Evolutionary conservation across 129 eudicot species (phyloP), one percentile per base, ranked within the genome.

Genomic region (Chrysanthemum seticuspe): DNA sequence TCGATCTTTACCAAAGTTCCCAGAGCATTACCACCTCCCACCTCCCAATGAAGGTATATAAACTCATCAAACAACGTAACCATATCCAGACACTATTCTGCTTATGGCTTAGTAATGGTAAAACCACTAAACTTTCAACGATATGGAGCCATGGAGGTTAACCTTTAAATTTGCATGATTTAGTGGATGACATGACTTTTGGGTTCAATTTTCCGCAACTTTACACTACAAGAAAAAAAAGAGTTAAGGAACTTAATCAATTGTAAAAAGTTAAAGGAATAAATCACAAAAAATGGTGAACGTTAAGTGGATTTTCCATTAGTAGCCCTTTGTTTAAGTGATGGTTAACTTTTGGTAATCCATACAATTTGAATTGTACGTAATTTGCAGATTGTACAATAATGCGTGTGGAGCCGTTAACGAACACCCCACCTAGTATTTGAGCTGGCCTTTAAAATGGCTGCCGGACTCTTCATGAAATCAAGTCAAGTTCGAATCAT

Each of bases 401-500:
- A 61, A 70, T 86, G 45, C 88, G 97, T 78, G 10, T 71, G 64
- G 97, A 87, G 67, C 97, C 96, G 55, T 70, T 68, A 14, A 88
- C 97, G 60, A 86, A 80, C 67, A 87, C 86, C 57, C 96, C 91
- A 60, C 91, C 89, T 89, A 83, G 97, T 92, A n/a, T 79, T 96
- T 21, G 96, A 92, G 80, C 78, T 92, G 62, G 94, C 97, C 31
- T 34, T 68, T 11, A 93, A 88, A 81, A 83, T 92, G 67, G 84
- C 96, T 44, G 47, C 65, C 14, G 96, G 94, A 52, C 84, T 89
- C 19, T 77, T 77, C 65, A 74, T 92, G 91, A 83, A 79, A 49
- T 85, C 76, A 82, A 92, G 97, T 84, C 96, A 92, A 83, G 97
- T 92, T 70, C 87, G 94, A 54, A 85, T 92, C 57, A n/a, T n/a